Percentiles rank a stretch among this genome's conserved stretches.
Evolutionary conservation across 768 basidiomycete species (phyloP).

Genomic region (Macrocybe gigantea): DNA sequence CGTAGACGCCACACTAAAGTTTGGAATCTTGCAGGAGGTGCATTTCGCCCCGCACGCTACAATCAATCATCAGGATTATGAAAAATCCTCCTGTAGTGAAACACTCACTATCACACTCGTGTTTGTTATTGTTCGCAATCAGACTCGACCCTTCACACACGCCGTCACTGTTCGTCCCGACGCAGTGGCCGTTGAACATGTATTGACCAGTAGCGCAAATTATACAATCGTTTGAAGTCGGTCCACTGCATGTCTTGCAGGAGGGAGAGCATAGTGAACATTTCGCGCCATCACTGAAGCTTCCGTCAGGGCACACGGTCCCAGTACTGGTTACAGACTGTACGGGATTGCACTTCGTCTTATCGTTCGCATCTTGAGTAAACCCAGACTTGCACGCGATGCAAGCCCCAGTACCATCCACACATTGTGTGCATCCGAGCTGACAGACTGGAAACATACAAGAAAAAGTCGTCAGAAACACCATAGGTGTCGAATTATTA

Average conservation of each 20-base stretch:
- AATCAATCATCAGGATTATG: constrained; percentile 5
- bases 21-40: constrained; percentile 65
- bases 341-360: constrained; percentile 56
- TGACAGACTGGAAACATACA: constrained; percentile 48
- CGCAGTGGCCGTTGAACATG: constrained; percentile 65
- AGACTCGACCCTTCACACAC: constrained; percentile 67
- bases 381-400: constrained; percentile 67
- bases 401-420: constrained; percentile 64
- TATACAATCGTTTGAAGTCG: constrained; percentile 66
- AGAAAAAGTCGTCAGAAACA: constrained; percentile 5
- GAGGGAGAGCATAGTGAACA: constrained; percentile 59
- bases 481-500: background rate
- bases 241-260: constrained; percentile 67
- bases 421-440: constrained; percentile 67
- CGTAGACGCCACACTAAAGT: constrained; percentile 62
- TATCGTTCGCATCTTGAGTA: constrained; percentile 59
- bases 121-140: constrained; percentile 77
- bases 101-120: constrained; percentile 75
- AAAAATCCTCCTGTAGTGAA: background rate
- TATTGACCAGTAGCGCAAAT: constrained; percentile 60
- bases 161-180: constrained; percentile 57
- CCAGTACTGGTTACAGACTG: constrained; percentile 46
- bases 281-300: constrained; percentile 46
- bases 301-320: constrained; percentile 56
- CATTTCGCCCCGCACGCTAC: constrained; percentile 81